These are phyloP conservation scores for Auricularia cornea DNA, from an alignment of 768 basidiomycete species.

Conservation along the genomic window DNA sequence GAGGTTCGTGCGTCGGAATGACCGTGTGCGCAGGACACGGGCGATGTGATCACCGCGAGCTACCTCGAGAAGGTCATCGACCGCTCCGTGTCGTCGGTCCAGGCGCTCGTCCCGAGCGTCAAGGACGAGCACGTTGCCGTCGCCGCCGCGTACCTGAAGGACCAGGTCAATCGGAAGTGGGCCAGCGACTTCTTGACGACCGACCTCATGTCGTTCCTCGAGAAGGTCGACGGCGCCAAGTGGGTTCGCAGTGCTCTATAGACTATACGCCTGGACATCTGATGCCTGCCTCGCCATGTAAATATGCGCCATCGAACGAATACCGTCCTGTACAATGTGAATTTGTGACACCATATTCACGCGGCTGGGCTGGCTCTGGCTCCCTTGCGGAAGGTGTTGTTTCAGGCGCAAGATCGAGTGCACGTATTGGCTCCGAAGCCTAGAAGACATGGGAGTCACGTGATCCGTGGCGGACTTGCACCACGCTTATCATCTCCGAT, in stretches of 20 bases:
- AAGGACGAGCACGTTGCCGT: slow-evolving; percentile 65
- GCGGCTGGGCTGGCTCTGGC: too few relatives aligned
- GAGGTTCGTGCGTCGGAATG: too few relatives aligned
- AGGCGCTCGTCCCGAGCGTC: slow-evolving; percentile 53
- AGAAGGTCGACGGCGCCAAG: slow-evolving; percentile 60
- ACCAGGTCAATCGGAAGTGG: slow-evolving; percentile 72
- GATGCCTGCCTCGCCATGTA: not conserved
- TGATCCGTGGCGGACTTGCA: too few relatives aligned
- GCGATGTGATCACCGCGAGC: slow-evolving; percentile 56
- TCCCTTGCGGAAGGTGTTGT: too few relatives aligned
- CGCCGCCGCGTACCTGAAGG: slow-evolving; percentile 69
- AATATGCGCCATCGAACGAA: too few relatives aligned
- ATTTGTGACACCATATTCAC: too few relatives aligned
- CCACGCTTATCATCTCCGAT: too few relatives aligned
- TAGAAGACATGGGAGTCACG: too few relatives aligned
- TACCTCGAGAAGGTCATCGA: slow-evolving; percentile 62
- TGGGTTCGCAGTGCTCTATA: slow-evolving; percentile 33
- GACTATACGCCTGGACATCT: not conserved
- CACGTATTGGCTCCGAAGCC: too few relatives aligned
- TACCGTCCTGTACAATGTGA: too few relatives aligned
- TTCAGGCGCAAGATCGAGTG: too few relatives aligned
- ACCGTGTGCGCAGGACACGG: slow-evolving; percentile 42
- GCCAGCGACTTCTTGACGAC: slow-evolving; percentile 95
- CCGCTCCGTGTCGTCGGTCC: slow-evolving; percentile 61
- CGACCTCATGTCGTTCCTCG: slow-evolving; percentile 85